Percentiles rank a stretch among this genome's conserved stretches.
Conservation (phyloP, 805 yeast genomes). For the Candida sonorensis region DNA sequence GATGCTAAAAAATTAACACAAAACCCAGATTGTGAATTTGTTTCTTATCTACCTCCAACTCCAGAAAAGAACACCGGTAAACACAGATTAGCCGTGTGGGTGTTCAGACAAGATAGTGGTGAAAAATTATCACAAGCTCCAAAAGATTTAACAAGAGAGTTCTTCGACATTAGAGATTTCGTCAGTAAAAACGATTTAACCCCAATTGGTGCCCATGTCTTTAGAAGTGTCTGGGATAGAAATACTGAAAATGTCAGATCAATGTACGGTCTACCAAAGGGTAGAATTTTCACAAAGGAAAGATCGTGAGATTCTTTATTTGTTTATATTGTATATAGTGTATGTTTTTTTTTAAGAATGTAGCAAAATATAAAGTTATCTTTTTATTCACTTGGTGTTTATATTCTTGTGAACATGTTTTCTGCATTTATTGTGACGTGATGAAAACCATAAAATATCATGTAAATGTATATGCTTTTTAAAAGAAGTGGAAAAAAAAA, state of each 20-base stretch:
- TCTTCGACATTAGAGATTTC: slow-evolving; percentile 70
- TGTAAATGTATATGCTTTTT: too few species aligned
- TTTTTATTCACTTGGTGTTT: too few species aligned
- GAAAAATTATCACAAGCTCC: slow-evolving; percentile 17
- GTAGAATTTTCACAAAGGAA: slow-evolving; percentile 68
- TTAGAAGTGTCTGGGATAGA: slow-evolving; percentile 83
- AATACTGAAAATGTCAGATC: slow-evolving; percentile 62
- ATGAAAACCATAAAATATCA: too few species aligned
- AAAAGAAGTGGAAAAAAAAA: not conserved
- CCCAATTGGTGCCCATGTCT: slow-evolving; percentile 89
- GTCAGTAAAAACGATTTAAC: slow-evolving; percentile 45
- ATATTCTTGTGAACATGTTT: too few species aligned
- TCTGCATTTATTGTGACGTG: too few species aligned
- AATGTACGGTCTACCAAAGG: slow-evolving; percentile 65
- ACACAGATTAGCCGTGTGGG: slow-evolving; percentile 87
- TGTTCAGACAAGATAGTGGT: slow-evolving; percentile 58
- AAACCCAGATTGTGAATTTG: slow-evolving; percentile 36
- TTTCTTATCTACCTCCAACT: slow-evolving; percentile 68
- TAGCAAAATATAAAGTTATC: too few species aligned
- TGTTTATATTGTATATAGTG: not conserved
- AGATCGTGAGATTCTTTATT: too few species aligned
- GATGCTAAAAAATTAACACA: slow-evolving; percentile 34
- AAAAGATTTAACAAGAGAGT: slow-evolving; percentile 30
- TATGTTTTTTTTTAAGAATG: not conserved
- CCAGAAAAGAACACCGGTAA: slow-evolving; percentile 84